These are phyloP conservation scores for Cladosporium sp. DNA, from an alignment of 2,329 filamentous ascomycete species.

Conservation along the genomic window DNA sequence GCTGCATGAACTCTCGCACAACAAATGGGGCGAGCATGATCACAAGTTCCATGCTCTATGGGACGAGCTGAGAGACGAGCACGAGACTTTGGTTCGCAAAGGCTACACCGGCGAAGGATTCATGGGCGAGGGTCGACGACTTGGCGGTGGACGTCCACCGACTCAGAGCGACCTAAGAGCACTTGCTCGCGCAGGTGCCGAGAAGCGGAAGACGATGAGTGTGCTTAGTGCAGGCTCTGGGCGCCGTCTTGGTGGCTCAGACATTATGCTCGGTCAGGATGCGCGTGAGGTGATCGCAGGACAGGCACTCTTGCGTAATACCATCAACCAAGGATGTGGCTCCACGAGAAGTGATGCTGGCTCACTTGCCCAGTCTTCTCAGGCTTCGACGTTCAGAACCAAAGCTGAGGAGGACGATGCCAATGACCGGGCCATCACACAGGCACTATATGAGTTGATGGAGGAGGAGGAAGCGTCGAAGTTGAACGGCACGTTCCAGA, in stretches of 20 bases:
- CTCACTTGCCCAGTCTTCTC: constrained; percentile 65
- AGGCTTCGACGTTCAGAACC: constrained; percentile 71
- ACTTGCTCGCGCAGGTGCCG: constrained; percentile 63
- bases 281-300: constrained; percentile 68
- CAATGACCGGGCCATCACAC: constrained; percentile 79
- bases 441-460: constrained; percentile 80
- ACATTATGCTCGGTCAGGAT: constrained; percentile 56
- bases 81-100: constrained; percentile 65
- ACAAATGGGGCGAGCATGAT: constrained; percentile 77
- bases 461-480: constrained; percentile 65
- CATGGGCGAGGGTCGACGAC: constrained; percentile 65
- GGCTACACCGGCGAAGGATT: constrained; percentile 92
- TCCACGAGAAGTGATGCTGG: constrained; percentile 63
- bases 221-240: constrained; percentile 59
- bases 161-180: constrained; percentile 68
- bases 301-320: constrained; percentile 63
- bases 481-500: constrained; percentile 51
- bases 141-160: constrained; percentile 60
- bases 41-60: constrained; percentile 77
- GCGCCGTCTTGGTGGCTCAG: constrained; percentile 65
- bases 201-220: constrained; percentile 54
- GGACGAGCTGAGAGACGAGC: constrained; percentile 82
- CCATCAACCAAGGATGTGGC: constrained; percentile 69
- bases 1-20: constrained; percentile 92
- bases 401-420: constrained; percentile 84